Base-by-base conservation (phyloP, 2,329 filamentous ascomycete genomes). In the Neurospora crassa region DNA sequence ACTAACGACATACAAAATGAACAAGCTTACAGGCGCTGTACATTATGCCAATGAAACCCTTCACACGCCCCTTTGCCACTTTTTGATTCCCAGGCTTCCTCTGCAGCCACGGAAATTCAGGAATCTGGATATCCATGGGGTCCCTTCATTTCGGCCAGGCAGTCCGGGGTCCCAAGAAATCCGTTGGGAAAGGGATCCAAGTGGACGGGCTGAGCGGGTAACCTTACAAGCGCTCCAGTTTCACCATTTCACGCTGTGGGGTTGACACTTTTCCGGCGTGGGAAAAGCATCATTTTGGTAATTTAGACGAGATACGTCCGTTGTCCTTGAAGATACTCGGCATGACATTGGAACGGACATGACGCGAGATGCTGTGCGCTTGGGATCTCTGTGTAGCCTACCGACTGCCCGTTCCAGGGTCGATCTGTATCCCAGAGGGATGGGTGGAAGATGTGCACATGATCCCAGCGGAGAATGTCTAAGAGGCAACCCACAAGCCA, bases 21-120 rank as follows among this genome's bases (percentile, higher is more conserved):
- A 47, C 42, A 37, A 69, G 42, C 41, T 47, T 69, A 63, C 53
- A 63, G 53, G 47, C 47, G 67, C 67, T 69, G 70, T 53, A 67
- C 67, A 40, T 34, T 71, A 45, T n/a, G 47, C 40, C 69, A 71
- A 71, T 71, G 68, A 69, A 71, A 67, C 67, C 42, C 24, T 69
- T 34, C 24, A n/a, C 34, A 24, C 69, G 40, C 53, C 41, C 29
- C 45, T 47, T 37, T 67, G 40, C 40, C 69, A 47, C 14, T 29
- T 45, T 42, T 10, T 37, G 43, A 20, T 53, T n/a, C 34, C 37
- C 68, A 29, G 68, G 68, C 14, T 47, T 40, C 43, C 37, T 69
- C 47, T 29, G 68, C 40, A 40, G 68, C 20, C 34, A 59, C 41
- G 37, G 24, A 69, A 47, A 63, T 40, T 53, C 70, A 68, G 40